These are phyloP conservation scores for Schizonepeta tenuifolia DNA, from an alignment of 257 asterid species.

Conservation along the genomic window DNA sequence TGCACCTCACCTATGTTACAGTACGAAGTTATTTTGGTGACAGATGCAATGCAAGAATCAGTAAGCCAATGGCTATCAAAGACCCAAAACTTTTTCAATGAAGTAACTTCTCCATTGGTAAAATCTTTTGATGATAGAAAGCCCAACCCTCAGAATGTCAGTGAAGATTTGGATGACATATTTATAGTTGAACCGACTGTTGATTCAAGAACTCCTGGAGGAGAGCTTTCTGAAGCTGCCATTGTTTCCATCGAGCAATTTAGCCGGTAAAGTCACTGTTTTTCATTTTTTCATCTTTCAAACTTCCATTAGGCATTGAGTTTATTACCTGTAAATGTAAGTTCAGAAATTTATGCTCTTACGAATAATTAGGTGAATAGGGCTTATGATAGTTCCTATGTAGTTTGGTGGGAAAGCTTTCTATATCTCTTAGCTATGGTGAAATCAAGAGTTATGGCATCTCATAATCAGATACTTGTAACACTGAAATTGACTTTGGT, in stretches of 20 bases:
- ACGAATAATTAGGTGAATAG: not conserved
- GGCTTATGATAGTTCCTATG: conserved; percentile 5
- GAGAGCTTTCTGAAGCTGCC: conserved; percentile 85
- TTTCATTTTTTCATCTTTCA: not conserved
- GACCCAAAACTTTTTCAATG: conserved; percentile 78
- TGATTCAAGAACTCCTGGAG: conserved; percentile 66
- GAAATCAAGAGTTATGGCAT: not conserved
- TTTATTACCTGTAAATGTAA: not conserved
- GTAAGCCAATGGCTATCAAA: conserved; percentile 74
- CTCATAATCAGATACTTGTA: conserved; percentile 4
- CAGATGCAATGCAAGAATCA: conserved; percentile 83
- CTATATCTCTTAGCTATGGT: not conserved
- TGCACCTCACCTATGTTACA: not conserved
- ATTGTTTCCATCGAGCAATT: conserved; percentile 93
- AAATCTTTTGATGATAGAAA: conserved; percentile 66
- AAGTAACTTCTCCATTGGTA: conserved; percentile 77
- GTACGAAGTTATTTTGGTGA: conserved; percentile 27
- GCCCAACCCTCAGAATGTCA: conserved; percentile 46
- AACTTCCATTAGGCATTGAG: not conserved
- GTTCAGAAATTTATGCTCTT: not conserved
- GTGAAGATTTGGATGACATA: conserved; percentile 61
- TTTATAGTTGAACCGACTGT: conserved; percentile 75
- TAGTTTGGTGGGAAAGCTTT: conserved; percentile 1
- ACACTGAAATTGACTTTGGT: not conserved
- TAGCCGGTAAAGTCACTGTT: conserved; percentile 66